Base-by-base conservation (phyloP, 345 rosid genomes). In the Excoecaria cochinchinensis region DNA sequence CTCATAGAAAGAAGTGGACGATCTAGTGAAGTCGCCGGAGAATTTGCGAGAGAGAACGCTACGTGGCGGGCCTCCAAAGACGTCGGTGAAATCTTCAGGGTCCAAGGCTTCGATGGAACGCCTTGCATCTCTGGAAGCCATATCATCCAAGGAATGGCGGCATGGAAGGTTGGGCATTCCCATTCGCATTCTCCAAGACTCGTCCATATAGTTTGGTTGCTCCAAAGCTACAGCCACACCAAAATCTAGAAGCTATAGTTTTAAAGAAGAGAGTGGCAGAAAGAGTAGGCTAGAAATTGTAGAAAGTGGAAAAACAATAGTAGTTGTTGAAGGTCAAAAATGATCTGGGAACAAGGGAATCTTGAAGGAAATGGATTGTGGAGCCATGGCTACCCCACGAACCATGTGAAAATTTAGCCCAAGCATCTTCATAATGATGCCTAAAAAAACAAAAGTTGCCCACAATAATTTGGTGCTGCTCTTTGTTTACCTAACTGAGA, bases 11-110 rank as follows among this genome's bases (percentile, higher is more conserved):
- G 88, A 82, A 7, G 77, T 8, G 22, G 88, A 58, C 15, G 83
- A 78, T 21, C 84, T 76, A 13, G 80, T 78, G 67, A 86, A 88
- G 58, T 92, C 92, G 55, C 86, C 90, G 38, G 94, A 87, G 74
- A 86, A 84, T 82, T 86, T 89, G 15, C 97, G 78, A 16, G 85
- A 81, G 38, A 90, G 88, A 58, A 90, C 77, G 55, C 85, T 88
- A 78, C 90, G 78, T 0, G 99, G 99, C 0, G 99, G 98, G 6
- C 99, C 99, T 0, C 99, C 99, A 71, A 89, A 92, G 0, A 92
- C 98, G 78, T 94, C 98, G 44, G 92, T 63, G 84, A 94, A 94
- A 56, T 94, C 97, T 8, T 88, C 86, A 3, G 90, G 78, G 58
- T 85, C 78, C 1, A 81, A 77, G 50, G 78, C 25, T 16, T 74